These are phyloP conservation scores for Thraustochytrium striatum DNA, from an alignment of 352 stramenopile genomes.

Conservation along the genomic window DNA sequence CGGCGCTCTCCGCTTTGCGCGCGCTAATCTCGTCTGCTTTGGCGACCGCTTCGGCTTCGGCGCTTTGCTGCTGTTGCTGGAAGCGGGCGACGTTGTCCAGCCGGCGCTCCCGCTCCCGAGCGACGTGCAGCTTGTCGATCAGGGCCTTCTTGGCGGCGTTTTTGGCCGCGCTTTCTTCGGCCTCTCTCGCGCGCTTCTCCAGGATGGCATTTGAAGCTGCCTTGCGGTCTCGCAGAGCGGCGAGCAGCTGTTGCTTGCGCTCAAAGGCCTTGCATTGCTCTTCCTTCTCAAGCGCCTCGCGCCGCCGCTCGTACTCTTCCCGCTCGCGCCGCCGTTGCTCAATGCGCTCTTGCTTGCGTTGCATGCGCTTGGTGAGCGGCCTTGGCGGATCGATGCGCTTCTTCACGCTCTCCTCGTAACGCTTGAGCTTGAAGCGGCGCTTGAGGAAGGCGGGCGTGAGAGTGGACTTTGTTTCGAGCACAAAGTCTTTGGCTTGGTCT, in stretches of 20 bases:
- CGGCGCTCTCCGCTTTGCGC: background rate
- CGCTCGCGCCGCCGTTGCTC: background rate
- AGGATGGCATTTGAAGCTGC: background rate
- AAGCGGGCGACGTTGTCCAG: background rate
- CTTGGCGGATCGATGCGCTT: background rate
- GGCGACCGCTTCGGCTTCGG: too few species aligned
- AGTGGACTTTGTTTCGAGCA: background rate
- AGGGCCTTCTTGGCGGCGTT: background rate
- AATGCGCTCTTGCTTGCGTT: background rate
- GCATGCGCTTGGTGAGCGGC: background rate
- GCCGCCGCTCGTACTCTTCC: background rate
- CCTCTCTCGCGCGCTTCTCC: background rate
- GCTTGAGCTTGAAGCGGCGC: background rate
- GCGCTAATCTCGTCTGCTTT: too few species aligned
- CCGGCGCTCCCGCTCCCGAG: background rate
- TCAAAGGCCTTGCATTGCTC: constrained; percentile 37
- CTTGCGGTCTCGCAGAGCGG: background rate
- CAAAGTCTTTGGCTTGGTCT: background rate
- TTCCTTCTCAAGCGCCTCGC: constrained; percentile 1
- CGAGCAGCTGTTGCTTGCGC: constrained; percentile 1
- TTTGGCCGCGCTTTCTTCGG: background rate
- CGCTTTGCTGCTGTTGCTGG: background rate
- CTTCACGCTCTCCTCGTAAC: background rate
- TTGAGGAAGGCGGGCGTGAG: constrained; percentile 34
- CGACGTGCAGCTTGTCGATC: background rate